These are phyloP conservation scores for Colletotrichum agaves DNA, from an alignment of 2,329 filamentous ascomycete species.

Conservation along the genomic window DNA sequence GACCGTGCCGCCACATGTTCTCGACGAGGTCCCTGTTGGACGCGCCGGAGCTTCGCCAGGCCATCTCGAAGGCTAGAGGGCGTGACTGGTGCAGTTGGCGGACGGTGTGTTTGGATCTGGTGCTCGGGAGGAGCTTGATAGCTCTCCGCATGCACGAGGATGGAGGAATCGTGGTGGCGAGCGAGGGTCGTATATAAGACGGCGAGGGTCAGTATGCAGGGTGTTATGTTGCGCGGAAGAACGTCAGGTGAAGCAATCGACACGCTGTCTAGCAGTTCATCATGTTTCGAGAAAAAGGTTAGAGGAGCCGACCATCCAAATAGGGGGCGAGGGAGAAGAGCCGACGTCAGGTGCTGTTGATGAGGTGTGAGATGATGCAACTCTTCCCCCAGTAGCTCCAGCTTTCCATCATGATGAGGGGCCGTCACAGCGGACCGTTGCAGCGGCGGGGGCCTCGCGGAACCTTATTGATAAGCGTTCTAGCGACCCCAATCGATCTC, in stretches of 20 bases:
- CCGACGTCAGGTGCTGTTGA: not conserved
- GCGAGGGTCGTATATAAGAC: too few relatives aligned
- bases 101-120: not conserved
- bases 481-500: not conserved
- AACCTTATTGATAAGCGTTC: slow-evolving; percentile 18
- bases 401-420: not conserved
- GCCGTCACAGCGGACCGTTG: not conserved
- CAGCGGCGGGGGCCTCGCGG: not conserved
- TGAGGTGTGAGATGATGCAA: slow-evolving; percentile 17
- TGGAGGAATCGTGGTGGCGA: slow-evolving; percentile 27
- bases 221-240: too few relatives aligned
- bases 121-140: slow-evolving; percentile 27
- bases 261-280: not conserved
- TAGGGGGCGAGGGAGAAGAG: not conserved
- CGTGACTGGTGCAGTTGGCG: slow-evolving; percentile 1
- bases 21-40: slow-evolving; percentile 80
- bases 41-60: slow-evolving; percentile 85
- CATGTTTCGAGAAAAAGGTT: not conserved
- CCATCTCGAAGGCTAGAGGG: slow-evolving; percentile 68
- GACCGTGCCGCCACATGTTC: slow-evolving; percentile 76
- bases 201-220: too few relatives aligned
- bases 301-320: not conserved
- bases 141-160: slow-evolving; percentile 4
- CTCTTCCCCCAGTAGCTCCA: not conserved
- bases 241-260: too few relatives aligned